A percentile compares a stretch with the other conserved stretches of the same genome.
These are phyloP conservation scores for Rosa rugosa DNA, from an alignment of 306 rosid species.

Conservation along the genomic window DNA sequence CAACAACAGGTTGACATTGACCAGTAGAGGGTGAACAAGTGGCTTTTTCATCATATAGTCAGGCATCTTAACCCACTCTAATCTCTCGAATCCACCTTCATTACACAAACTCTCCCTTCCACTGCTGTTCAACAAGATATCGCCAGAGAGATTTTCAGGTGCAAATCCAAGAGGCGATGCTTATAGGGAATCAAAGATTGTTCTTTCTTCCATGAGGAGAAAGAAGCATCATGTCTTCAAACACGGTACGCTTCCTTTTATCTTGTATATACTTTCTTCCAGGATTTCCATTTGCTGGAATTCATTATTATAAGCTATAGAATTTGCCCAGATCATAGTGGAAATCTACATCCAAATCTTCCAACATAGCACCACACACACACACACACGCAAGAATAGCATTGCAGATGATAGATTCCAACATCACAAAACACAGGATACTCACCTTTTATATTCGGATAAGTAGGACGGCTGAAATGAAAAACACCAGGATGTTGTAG, in stretches of 20 bases:
- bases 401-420: background rate
- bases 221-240: background rate
- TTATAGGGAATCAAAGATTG: background rate
- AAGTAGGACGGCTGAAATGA: background rate
- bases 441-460: background rate
- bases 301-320: background rate
- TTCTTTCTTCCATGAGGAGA: background rate
- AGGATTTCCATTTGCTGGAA: background rate
- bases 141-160: background rate
- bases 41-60: background rate
- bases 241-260: slow-evolving; percentile 17
- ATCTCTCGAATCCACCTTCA: background rate
- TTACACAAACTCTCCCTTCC: background rate
- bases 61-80: background rate
- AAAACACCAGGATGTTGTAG: background rate
- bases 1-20: slow-evolving; percentile 4
- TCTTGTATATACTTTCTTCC: background rate
- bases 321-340: background rate
- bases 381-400: background rate
- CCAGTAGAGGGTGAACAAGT: background rate
- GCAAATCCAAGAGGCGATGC: background rate
- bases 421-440: background rate
- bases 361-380: background rate
- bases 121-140: background rate
- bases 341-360: background rate